A percentile compares a stretch with the other conserved stretches of the same genome.
Evolutionary conservation across 495 filamentous ascomycete species (phyloP).

Genomic region (Penicillium canescens): DNA sequence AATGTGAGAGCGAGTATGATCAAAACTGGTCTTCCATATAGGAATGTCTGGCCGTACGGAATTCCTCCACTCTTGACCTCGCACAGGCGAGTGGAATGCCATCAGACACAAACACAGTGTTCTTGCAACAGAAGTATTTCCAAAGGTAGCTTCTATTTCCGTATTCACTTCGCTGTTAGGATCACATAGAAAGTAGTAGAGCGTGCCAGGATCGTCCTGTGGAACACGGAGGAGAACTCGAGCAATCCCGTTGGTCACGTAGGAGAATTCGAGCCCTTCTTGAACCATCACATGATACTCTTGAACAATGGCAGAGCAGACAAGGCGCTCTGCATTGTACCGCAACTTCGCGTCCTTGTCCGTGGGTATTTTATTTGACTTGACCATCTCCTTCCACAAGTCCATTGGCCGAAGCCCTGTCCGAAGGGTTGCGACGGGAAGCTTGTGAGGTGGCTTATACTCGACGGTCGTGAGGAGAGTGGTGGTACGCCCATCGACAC

Average conservation of each 20-base stretch:
- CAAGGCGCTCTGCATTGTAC: constrained; percentile 26
- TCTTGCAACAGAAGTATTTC: constrained; percentile 21
- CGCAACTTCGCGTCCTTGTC: constrained; percentile 18
- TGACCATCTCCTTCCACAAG: constrained; percentile 20
- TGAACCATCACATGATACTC: constrained; percentile 34
- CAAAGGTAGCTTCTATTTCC: constrained; percentile 3
- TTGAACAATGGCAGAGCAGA: constrained; percentile 20
- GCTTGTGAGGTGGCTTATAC: constrained; percentile 41
- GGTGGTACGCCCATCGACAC: constrained; percentile 18
- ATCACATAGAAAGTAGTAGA: constrained; percentile 40
- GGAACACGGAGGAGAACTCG: constrained; percentile 32
- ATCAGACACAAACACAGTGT: constrained; percentile 32
- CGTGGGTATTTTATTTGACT: constrained; percentile 14
- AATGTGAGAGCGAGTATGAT: constrained; percentile 20
- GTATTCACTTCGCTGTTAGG: constrained; percentile 28
- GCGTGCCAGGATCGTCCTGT: constrained; percentile 30
- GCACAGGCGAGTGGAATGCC: constrained; percentile 19
- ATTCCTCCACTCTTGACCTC: constrained; percentile 35
- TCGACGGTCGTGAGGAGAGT: constrained; percentile 28
- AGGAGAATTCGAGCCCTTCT: constrained; percentile 30
- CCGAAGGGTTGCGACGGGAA: constrained; percentile 26
- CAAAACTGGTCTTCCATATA: constrained; percentile 26
- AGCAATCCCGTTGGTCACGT: constrained; percentile 32
- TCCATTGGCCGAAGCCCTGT: constrained; percentile 26
- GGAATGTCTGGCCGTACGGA: constrained; percentile 10